Evolutionary conservation across 2,329 filamentous ascomycete genomes (phyloP).

Genomic region (Polytolypa hystricis): DNA sequence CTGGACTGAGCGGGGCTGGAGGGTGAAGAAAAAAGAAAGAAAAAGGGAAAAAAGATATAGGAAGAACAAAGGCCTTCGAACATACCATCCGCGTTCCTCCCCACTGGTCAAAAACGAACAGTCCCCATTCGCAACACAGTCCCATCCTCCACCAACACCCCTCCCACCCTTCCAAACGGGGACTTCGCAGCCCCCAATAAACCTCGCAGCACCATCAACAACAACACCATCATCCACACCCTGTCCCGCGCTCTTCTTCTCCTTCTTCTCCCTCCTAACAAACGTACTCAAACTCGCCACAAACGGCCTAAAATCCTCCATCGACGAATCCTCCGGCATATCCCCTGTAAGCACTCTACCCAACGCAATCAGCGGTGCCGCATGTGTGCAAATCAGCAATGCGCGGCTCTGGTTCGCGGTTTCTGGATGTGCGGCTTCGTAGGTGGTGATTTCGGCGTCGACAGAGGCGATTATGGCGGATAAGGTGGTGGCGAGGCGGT

Average conservation of each 20-base stretch:
- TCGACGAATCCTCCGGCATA: slow-evolving; percentile 59
- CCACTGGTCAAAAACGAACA: slow-evolving; percentile 71
- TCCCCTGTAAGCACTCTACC: slow-evolving; percentile 69
- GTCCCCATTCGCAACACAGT: slow-evolving; percentile 68
- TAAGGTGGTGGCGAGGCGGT: slow-evolving; percentile 62
- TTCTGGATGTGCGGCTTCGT: slow-evolving; percentile 43
- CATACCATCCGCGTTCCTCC: slow-evolving; percentile 79
- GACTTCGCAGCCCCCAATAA: no score
- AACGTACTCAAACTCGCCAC: slow-evolving; percentile 73
- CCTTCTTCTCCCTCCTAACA: slow-evolving; percentile 32
- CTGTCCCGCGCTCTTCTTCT: slow-evolving; percentile 6
- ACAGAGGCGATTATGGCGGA: slow-evolving; percentile 59
- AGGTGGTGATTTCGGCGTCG: slow-evolving; percentile 43
- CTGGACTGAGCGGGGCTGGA: no score
- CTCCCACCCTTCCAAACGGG: slow-evolving; percentile 46
- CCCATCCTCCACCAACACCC: slow-evolving; percentile 68
- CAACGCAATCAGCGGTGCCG: slow-evolving; percentile 76
- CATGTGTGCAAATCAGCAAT: slow-evolving; percentile 77
- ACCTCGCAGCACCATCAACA: slow-evolving; percentile 7
- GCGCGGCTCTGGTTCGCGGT: slow-evolving; percentile 43
- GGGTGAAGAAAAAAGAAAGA: slow-evolving; percentile 9
- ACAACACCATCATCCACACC: slow-evolving; percentile 7
- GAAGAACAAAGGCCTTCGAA: slow-evolving; percentile 18
- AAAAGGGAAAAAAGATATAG: slow-evolving; percentile 13
- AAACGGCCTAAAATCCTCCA: slow-evolving; percentile 74